Evolutionary conservation across 2,329 filamentous ascomycete genomes (phyloP), one percentile per base, ranked within the genome.

Genomic region (Monosporascus sp.): DNA sequence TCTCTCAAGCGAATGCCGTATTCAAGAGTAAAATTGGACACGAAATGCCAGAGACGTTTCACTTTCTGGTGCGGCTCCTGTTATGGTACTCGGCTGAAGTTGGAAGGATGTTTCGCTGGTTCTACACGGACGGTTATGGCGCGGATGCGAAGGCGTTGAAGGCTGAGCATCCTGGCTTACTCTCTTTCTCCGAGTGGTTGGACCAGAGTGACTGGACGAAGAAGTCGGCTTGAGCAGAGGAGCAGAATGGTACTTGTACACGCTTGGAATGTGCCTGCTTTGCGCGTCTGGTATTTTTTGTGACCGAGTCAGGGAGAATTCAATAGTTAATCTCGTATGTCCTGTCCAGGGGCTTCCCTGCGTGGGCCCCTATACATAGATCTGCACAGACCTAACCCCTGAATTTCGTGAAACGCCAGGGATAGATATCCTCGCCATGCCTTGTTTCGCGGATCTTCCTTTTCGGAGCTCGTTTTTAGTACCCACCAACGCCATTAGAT

Each of bases 71-170:
- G 6, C 44, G 56, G 5, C 15, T 67, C 2, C 49, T 72, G 22
- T 55, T 66, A 48, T 59, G 55, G 52, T 45, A 70, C 50, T 57
- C 62, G 2, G 62, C 65, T 49, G 70, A 72, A 48, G 52, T 72
- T 45, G 64, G 66, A 1, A 62, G 53, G 25, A 73, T 74, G 71
- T 72, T 72, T 24, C 52, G 57, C 20, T 75, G 69, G 62, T 73
- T 75, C 49, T 55, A 64, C 22, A 58, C 64, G 14, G 66, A 68
- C 17, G 71, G 70, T 2, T 74, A 70, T 24, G 65, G 57, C 1
- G 72, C 65, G 1, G 64, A 74, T 45, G 62, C 74, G 7, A 18
- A 55, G 25, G 57, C 60, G 5, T 27, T 68, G 50, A 62, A 49
- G 53, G 60, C 58, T 54, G 52, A 63, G 3, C 54, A 69, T 41